Evolutionary conservation across 2,329 filamentous ascomycete genomes (phyloP), one percentile per base, ranked within the genome.

Genomic region (Fusarium hainanense): DNA sequence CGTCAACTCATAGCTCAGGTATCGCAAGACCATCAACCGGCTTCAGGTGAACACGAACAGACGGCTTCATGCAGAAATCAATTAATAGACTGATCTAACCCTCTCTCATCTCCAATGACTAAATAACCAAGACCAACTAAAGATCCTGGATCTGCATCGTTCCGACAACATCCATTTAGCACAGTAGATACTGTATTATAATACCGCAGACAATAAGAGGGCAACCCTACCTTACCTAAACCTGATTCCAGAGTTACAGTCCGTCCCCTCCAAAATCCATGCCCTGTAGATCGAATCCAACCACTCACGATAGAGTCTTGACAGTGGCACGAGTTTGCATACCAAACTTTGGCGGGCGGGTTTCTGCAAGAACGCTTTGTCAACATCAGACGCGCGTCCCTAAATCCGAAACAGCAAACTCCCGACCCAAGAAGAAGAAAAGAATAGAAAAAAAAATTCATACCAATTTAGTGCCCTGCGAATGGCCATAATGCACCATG

Each of bases 31-130:
- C 59, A 42, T 43, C 66, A 67, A 42, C 62, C 56, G 54, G 62
- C 68, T 74, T 73, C 65, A 74, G 70, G 68, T 71, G 63, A 74
- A 70, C 64, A 72, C 58, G 63, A 68, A 30, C 58, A 46, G 58
- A 44, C 54, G 49, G 56, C 62, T 40, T 51, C 40, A 18, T 64
- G 42, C 57, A 57, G 49, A 34, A 46, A 23, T 34, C 58, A 23
- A 42, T 16, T 23, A 42, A 37, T 27, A 27, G 13, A 52, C 18
- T 42, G 18, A 7, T 28, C 23, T 52, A n/a, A n/a, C 34, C 34
- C 5, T 37, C 34, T 32, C 25, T 41, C 46, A 42, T 18, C 20
- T 48, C 23, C 16, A 56, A 27, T 27, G 34, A 16, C n/a, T 54
- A n/a, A 42, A 16, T 20, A 16, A 8, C n/a, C 23, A 9, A 11